Percentiles rank a stretch among this genome's conserved stretches.
Conservation (phyloP, 1,139 yeast genomes). For the Groenewaldozyma auringiensis region DNA sequence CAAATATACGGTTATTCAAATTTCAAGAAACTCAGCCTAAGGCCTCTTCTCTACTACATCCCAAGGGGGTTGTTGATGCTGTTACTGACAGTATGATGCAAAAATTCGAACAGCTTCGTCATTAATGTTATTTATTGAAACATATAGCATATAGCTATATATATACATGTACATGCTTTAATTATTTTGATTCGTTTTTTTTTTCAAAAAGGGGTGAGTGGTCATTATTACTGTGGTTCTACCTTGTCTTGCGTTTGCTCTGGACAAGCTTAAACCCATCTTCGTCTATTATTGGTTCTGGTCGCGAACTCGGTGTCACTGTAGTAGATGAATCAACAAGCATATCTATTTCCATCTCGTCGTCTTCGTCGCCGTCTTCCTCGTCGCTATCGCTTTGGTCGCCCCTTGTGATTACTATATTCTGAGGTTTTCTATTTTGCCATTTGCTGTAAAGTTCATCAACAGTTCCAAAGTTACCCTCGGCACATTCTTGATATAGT, state of each 20-base stretch:
- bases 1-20: constrained; percentile 53
- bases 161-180: not conserved
- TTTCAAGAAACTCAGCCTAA: constrained; percentile 39
- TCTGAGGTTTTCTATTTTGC: constrained; percentile 43
- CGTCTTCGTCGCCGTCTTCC: constrained; percentile 37
- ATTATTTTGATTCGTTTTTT: not conserved
- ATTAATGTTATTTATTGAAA: not conserved
- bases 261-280: constrained; percentile 90
- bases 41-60: constrained; percentile 36
- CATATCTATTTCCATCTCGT: constrained; percentile 21
- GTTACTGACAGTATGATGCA: constrained; percentile 40
- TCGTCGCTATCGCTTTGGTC: constrained; percentile 42
- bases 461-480: constrained; percentile 45
- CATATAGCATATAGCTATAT: too few species aligned
- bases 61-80: constrained; percentile 45
- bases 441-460: constrained; percentile 55
- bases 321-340: constrained; percentile 28
- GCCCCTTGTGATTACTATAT: constrained; percentile 25
- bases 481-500: constrained; percentile 56
- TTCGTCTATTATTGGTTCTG: constrained; percentile 66
- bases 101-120: constrained; percentile 13
- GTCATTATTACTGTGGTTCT: too few species aligned
- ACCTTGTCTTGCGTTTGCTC: constrained; percentile 32
- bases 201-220: too few species aligned
- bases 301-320: constrained; percentile 20